These are phyloP conservation scores for Boletus vinaceobasis DNA, from an alignment of 768 basidiomycete genomes.

Conservation along the genomic window DNA sequence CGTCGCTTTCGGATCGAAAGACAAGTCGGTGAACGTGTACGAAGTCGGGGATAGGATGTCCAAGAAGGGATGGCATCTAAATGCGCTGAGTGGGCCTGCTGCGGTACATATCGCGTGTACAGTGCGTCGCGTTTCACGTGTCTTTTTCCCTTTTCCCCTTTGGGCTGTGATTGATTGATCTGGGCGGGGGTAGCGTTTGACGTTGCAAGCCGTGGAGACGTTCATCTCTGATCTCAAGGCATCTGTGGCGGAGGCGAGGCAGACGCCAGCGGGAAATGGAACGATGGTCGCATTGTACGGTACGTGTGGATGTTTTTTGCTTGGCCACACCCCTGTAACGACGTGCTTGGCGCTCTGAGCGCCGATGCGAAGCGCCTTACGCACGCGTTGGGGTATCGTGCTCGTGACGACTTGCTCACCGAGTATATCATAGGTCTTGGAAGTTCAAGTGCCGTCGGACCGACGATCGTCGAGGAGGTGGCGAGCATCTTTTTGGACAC, in stretches of 20 bases:
- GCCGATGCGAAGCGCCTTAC: not conserved
- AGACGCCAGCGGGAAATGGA: constrained; percentile 62
- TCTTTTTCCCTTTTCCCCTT: not conserved
- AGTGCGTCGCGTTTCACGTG: constrained; percentile 42
- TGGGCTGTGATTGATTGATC: not conserved
- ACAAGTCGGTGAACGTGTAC: constrained; percentile 56
- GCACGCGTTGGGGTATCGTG: not conserved
- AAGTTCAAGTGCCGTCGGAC: constrained; percentile 77
- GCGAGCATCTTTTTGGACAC: constrained; percentile 81
- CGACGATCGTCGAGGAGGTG: constrained; percentile 71
- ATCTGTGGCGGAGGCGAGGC: constrained; percentile 67
- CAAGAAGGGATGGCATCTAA: constrained; percentile 87
- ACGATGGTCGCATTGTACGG: constrained; percentile 92
- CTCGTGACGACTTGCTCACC: not conserved
- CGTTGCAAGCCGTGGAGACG: constrained; percentile 68
- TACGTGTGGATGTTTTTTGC: constrained; percentile 34
- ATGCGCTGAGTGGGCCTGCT: constrained; percentile 72
- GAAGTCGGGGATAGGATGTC: constrained; percentile 90
- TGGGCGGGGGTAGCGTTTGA: constrained; percentile 56
- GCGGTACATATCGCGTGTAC: constrained; percentile 95
- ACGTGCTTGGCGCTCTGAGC: not conserved
- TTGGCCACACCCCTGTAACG: not conserved
- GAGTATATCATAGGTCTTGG: constrained; percentile 58
- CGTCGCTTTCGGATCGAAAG: constrained; percentile 77
- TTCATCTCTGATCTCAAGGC: constrained; percentile 85